These are phyloP conservation scores for Hypoxylon sp. DNA, from an alignment of 2,329 filamentous ascomycete species.

Conservation along the genomic window DNA sequence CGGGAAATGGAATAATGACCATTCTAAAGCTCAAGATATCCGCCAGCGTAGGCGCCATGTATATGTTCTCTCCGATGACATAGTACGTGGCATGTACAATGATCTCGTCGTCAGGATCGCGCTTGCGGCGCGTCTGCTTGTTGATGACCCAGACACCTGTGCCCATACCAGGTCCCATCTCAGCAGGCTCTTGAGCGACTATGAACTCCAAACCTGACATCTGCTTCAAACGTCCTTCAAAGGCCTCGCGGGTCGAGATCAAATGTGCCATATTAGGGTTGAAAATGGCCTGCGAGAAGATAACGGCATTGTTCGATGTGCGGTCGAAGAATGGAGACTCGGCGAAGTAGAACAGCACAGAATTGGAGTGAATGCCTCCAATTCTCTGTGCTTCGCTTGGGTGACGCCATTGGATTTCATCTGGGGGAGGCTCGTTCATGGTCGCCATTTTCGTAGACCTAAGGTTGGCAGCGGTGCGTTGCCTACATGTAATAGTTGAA, in stretches of 20 bases:
- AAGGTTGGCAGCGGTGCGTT: not conserved
- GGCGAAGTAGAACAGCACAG: slow-evolving; percentile 77
- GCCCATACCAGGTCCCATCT: slow-evolving; percentile 71
- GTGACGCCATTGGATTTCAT: slow-evolving; percentile 77
- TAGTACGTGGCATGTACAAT: slow-evolving; percentile 74
- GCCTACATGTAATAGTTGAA: not conserved
- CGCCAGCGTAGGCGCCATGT: slow-evolving; percentile 74
- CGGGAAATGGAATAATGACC: slow-evolving; percentile 58
- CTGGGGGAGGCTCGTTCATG: slow-evolving; percentile 62
- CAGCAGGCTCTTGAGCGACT: slow-evolving; percentile 75
- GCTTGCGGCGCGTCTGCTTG: slow-evolving; percentile 75
- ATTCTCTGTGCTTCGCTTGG: slow-evolving; percentile 65
- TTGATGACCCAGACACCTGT: slow-evolving; percentile 79
- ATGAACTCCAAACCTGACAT: slow-evolving; percentile 79
- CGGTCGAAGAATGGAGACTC: slow-evolving; percentile 77
- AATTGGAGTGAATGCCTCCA: slow-evolving; percentile 75
- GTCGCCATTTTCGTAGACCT: slow-evolving; percentile 43
- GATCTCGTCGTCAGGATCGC: slow-evolving; percentile 71
- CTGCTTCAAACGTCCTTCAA: slow-evolving; percentile 73
- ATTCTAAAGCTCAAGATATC: slow-evolving; percentile 73
- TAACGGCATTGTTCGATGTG: slow-evolving; percentile 76
- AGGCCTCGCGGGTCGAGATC: slow-evolving; percentile 73
- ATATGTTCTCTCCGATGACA: slow-evolving; percentile 76
- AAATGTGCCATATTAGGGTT: slow-evolving; percentile 71
- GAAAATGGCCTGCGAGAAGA: slow-evolving; percentile 73